Percentiles rank a stretch among this genome's conserved stretches.
Conservation (phyloP, 2,329 filamentous ascomycete genomes). For the Claviceps africana region DNA sequence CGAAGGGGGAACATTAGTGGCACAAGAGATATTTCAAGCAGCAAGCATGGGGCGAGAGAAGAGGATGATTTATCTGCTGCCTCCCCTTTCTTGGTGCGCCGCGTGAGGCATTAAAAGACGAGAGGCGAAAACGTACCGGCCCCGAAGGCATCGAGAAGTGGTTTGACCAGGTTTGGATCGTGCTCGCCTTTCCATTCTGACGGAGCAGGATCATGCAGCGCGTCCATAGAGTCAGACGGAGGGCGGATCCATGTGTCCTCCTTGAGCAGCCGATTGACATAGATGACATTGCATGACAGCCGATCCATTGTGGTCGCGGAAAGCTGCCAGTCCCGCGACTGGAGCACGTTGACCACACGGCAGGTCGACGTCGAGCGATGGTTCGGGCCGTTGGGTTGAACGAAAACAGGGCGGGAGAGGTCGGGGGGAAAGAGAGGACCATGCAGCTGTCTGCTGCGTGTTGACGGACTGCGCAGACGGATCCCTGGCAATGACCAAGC, state of each 20-base stretch:
- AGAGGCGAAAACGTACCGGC: conserved; percentile 26
- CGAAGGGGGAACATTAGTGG: conserved; percentile 10
- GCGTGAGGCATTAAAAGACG: not conserved
- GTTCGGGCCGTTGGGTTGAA: not conserved
- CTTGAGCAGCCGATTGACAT: conserved; percentile 40
- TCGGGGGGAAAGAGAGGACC: not conserved
- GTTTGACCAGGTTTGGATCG: conserved; percentile 31
- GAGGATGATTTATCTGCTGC: not conserved
- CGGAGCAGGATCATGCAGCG: not conserved
- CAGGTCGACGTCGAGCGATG: conserved; percentile 9
- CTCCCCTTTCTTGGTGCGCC: not conserved
- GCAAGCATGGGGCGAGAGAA: not conserved
- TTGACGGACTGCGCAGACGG: not conserved
- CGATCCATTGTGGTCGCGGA: conserved; percentile 42
- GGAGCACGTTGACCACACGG: conserved; percentile 40
- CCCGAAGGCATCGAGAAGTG: conserved; percentile 40
- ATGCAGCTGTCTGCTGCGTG: not conserved
- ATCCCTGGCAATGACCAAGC: not conserved
- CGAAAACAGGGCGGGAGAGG: not conserved
- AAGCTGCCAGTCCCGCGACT: conserved; percentile 48
- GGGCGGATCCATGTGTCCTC: conserved; percentile 30
- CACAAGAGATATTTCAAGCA: not conserved
- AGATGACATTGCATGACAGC: conserved; percentile 44
- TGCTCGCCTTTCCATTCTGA: conserved; percentile 24
- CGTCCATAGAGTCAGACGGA: conserved; percentile 8